These are phyloP conservation scores for Bassia scoparia DNA, from an alignment of 148 eudicot species.

Conservation along the genomic window DNA sequence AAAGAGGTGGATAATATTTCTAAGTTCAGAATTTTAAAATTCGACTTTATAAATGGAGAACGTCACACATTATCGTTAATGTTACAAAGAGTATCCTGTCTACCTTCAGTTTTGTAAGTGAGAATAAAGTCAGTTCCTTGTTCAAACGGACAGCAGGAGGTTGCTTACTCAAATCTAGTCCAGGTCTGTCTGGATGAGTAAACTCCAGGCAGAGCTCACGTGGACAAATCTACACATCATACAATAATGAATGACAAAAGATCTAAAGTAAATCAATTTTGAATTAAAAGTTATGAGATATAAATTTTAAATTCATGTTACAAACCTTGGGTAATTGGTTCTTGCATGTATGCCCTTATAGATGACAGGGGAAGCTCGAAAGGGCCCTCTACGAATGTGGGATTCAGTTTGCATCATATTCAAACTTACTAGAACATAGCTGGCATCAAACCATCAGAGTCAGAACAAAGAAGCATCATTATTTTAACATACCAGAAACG, in stretches of 20 bases:
- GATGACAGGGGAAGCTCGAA: slow-evolving; percentile 87
- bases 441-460: slow-evolving; percentile 34
- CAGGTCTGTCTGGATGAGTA: slow-evolving; percentile 94
- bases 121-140: slow-evolving; percentile 82
- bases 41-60: background rate
- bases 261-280: background rate
- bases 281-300: background rate
- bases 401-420: slow-evolving; percentile 87
- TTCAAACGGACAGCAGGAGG: slow-evolving; percentile 98
- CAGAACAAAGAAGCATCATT: slow-evolving; percentile 16
- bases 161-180: slow-evolving; percentile 90
- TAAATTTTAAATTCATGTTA: background rate
- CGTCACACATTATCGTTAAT: background rate
- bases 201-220: slow-evolving; percentile 98
- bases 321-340: slow-evolving; percentile 55
- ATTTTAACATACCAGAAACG: too few relatives aligned
- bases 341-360: slow-evolving; percentile 58
- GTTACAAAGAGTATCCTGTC: background rate
- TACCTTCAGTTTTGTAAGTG: slow-evolving; percentile 93
- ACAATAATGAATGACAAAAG: background rate
- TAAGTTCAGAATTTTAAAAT: background rate
- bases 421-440: slow-evolving; percentile 98
- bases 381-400: slow-evolving; percentile 86
- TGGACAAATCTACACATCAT: slow-evolving; percentile 70
- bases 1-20: too few relatives aligned